A percentile compares a stretch with the other conserved stretches of the same genome.
phyloP scores from a whole-genome alignment of 768 basidiomycete genomes.

The Phylloporus arenicola region DNA sequence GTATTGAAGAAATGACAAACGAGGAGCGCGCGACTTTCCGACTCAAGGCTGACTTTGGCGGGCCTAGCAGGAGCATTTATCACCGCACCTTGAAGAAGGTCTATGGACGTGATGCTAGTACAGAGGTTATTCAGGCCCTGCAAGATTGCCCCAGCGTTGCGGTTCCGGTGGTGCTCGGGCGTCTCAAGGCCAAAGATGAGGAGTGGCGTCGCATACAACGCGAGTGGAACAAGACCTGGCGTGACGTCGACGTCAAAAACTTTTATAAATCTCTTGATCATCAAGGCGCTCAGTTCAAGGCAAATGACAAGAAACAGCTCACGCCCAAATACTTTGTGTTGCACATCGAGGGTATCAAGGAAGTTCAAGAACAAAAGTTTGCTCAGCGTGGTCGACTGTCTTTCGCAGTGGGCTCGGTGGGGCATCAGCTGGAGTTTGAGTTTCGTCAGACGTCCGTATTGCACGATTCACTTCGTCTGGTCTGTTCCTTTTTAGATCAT shows the following conservation, averaged over 20 bases:
- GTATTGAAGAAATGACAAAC: constrained; percentile 80
- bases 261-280: constrained; percentile 98
- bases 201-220: constrained; percentile 94
- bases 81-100: constrained; percentile 91
- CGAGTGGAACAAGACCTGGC: constrained; percentile 96
- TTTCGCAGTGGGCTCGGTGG: constrained; percentile 45
- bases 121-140: constrained; percentile 76
- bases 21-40: constrained; percentile 82
- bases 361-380: constrained; percentile 45
- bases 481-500: constrained; percentile 88
- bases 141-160: constrained; percentile 90
- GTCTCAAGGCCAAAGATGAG: constrained; percentile 91
- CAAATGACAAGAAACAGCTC: constrained; percentile 91
- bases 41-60: constrained; percentile 85
- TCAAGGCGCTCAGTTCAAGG: constrained; percentile 91
- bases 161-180: constrained; percentile 83
- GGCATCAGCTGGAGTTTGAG: constrained; percentile 72
- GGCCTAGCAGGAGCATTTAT: constrained; percentile 80
- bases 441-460: constrained; percentile 77
- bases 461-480: constrained; percentile 84
- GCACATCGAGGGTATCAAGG: constrained; percentile 69
- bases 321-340: constrained; percentile 77
- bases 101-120: constrained; percentile 75
- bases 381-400: constrained; percentile 28
- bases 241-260: constrained; percentile 94